A percentile compares a stretch with the other conserved stretches of the same genome.
These are phyloP conservation scores for Penicillium sp. DNA, from an alignment of 2,329 filamentous ascomycete species.

Conservation along the genomic window DNA sequence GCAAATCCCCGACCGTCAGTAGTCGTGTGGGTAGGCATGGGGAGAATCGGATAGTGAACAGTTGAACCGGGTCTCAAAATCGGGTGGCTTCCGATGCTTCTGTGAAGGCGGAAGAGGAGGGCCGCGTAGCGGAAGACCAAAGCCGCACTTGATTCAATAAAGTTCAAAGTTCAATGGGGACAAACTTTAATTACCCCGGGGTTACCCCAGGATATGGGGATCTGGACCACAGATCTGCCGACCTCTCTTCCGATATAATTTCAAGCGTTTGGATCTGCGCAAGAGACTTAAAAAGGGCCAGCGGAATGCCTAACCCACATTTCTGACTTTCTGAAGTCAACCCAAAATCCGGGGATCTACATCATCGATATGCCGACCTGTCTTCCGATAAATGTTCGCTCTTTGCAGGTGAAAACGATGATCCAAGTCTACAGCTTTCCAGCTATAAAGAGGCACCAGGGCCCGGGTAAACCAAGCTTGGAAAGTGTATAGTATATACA, in stretches of 20 bases:
- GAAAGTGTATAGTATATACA: no score
- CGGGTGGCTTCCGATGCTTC: neutral
- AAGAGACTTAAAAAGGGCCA: neutral
- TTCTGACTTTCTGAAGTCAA: neutral
- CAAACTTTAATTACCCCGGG: neutral
- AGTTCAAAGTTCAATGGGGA: neutral
- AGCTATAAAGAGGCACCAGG: no score
- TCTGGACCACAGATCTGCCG: neutral
- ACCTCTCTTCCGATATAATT: neutral
- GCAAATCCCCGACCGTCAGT: no score
- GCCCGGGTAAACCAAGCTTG: no score
- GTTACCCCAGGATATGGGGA: neutral
- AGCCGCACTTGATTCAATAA: neutral
- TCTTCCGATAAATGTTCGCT: neutral
- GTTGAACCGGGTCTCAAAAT: neutral
- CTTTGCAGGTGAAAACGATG: no score
- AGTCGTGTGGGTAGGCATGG: neutral
- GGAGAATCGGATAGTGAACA: neutral
- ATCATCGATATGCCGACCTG: neutral
- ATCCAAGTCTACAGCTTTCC: no score
- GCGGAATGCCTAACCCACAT: neutral
- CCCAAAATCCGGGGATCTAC: neutral
- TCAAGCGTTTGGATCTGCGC: neutral
- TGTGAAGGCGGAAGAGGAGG: neutral
- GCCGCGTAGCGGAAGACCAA: neutral